Percentiles rank a stretch among this genome's conserved stretches.
phyloP scores from a whole-genome alignment of 176 grass and related monocot species.

The Triticum timopheevii region DNA sequence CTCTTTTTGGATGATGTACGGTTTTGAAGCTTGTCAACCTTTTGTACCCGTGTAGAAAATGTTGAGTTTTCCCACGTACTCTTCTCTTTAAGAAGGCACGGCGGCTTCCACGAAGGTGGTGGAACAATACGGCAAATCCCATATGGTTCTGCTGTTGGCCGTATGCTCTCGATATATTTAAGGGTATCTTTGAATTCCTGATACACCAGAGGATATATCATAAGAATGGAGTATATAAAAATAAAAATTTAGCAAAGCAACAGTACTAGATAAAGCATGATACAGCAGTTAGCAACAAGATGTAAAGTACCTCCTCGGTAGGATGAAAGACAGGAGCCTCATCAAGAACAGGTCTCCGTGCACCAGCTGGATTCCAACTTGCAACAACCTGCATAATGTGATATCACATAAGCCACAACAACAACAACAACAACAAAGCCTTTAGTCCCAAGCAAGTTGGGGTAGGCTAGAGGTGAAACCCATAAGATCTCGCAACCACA shows the following conservation, averaged over 20 bases:
- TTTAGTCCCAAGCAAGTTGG: too few relatives aligned
- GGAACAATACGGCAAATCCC: conserved; percentile 96
- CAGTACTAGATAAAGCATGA: neutral
- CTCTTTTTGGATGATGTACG: conserved; percentile 63
- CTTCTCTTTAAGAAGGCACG: conserved; percentile 79
- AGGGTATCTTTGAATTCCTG: conserved; percentile 90
- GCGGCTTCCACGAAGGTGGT: conserved; percentile 83
- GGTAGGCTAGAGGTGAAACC: too few relatives aligned
- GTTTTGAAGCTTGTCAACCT: conserved; percentile 92
- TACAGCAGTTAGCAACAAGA: conserved; percentile 16
- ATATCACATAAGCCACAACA: conserved; percentile 16
- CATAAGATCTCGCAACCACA: too few relatives aligned
- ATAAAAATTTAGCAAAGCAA: conserved; percentile 1
- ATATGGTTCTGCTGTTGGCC: conserved; percentile 64
- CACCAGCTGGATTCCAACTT: conserved; percentile 76
- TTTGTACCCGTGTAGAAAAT: conserved; percentile 78
- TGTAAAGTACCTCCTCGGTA: conserved; percentile 72
- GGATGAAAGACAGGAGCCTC: conserved; percentile 89
- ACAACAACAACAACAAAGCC: too few relatives aligned
- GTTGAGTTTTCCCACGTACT: conserved; percentile 70
- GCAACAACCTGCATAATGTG: conserved; percentile 60
- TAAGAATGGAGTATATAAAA: neutral
- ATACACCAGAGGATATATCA: conserved; percentile 25
- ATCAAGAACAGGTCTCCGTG: conserved; percentile 60
- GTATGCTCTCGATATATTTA: conserved; percentile 85